These are phyloP conservation scores for Clavulina sp. DNA, from an alignment of 768 basidiomycete genomes.

Conservation along the genomic window DNA sequence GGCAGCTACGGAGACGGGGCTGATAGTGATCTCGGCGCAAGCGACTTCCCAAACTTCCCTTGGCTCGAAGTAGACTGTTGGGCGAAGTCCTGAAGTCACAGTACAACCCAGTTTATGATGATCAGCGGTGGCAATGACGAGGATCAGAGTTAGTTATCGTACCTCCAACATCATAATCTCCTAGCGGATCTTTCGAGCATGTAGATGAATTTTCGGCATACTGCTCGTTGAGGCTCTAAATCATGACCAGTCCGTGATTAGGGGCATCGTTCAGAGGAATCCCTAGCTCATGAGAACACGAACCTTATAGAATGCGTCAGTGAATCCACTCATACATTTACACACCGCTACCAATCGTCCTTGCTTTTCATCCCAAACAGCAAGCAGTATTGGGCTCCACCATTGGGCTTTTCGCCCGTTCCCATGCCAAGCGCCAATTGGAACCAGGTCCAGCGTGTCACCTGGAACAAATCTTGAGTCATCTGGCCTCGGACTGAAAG, in stretches of 20 bases:
- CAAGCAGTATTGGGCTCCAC: constrained; percentile 84
- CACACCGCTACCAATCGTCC: constrained; percentile 60
- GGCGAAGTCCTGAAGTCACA: constrained; percentile 31
- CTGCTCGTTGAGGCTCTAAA: constrained; percentile 42
- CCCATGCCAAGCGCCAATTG: constrained; percentile 64
- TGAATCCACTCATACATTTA: constrained; percentile 48
- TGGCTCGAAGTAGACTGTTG: constrained; percentile 54
- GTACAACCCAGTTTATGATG: too few species aligned
- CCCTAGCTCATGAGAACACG: constrained; percentile 1
- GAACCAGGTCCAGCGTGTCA: constrained; percentile 24
- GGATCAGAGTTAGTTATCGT: constrained; percentile 7
- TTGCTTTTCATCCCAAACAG: constrained; percentile 45
- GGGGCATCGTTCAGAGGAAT: background rate
- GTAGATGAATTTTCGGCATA: constrained; percentile 41
- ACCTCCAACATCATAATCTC: constrained; percentile 55
- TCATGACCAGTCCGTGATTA: constrained; percentile 12
- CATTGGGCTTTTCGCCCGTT: constrained; percentile 76
- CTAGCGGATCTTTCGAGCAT: constrained; percentile 34
- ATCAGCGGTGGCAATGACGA: background rate
- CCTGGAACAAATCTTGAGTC: background rate
- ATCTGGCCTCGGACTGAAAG: constrained; percentile 34
- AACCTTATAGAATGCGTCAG: constrained; percentile 67
- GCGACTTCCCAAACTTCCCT: constrained; percentile 76
- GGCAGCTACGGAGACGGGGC: constrained; percentile 72
- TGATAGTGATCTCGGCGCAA: constrained; percentile 49